Conservation (phyloP, 192 early-diverging fungal species). For the Entrophospora sp. region DNA sequence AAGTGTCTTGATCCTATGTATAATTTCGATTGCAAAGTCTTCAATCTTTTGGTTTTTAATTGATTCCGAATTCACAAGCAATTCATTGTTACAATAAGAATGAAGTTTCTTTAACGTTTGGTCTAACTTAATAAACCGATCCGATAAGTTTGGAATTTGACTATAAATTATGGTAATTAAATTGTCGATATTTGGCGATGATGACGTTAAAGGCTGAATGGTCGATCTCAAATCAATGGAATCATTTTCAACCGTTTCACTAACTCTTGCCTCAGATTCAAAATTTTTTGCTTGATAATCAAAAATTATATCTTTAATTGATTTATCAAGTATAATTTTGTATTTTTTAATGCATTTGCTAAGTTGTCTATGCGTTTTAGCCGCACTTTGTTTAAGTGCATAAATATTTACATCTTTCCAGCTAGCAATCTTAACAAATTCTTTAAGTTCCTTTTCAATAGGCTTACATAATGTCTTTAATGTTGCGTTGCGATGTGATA, state of each 20-base stretch:
- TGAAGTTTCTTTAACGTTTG: conserved; percentile 34
- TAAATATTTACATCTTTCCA: conserved; percentile 97
- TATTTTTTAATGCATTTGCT: conserved; percentile 87
- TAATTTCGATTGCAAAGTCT: conserved; percentile 42
- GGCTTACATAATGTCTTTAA: conserved; percentile 56
- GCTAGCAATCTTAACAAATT: conserved; percentile 90
- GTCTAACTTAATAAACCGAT: conserved; percentile 35
- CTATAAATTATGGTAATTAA: too few relatives aligned
- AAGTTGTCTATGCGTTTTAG: conserved; percentile 84
- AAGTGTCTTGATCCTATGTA: conserved; percentile 45
- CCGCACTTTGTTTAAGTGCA: conserved; percentile 82
- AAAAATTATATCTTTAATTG: conserved; percentile 62
- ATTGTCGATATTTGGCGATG: too few relatives aligned
- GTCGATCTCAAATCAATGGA: too few relatives aligned
- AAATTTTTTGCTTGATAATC: conserved; percentile 28
- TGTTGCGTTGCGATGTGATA: conserved; percentile 41
- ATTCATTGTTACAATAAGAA: conserved; percentile 30
- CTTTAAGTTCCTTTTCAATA: conserved; percentile 80
- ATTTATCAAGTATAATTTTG: conserved; percentile 62
- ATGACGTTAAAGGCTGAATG: too few relatives aligned
- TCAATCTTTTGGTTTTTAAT: conserved; percentile 29
- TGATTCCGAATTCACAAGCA: conserved; percentile 14
- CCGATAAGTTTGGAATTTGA: too few relatives aligned
- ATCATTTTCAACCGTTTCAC: neutral
- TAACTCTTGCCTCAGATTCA: conserved; percentile 23